Base-by-base conservation (phyloP, 345 rosid genomes). In the Chamaenerion angustifolium region DNA sequence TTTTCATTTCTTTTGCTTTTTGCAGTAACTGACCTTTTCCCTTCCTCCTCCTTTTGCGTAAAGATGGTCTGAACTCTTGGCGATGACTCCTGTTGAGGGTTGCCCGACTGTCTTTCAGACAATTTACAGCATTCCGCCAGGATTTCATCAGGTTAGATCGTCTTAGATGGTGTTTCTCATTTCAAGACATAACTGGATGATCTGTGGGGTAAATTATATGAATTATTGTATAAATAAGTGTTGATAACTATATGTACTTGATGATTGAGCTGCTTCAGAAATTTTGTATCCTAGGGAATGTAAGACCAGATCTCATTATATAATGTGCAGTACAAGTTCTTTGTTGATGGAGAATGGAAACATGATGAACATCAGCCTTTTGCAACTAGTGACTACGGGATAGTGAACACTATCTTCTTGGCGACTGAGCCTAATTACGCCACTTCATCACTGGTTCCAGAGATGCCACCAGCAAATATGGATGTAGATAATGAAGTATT, bases 291-390 rank as follows among this genome's bases (percentile, higher is more conserved):
- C 37, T 31, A 31, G 37, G 5, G 4, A 31, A 31, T 31, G 37
- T 31, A 31, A 31, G 8, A 31, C 10, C 37, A 31, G 37, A 31
- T 5, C 37, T 31, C 37, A 31, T 31, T 5, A 31, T 31, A 49
- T 45, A 35, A 31, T 27, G 7, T 65, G 75, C 86, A 93, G 99
- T 93, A 64, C 70, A 93, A 88, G 62, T 93, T 93, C 66, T 66
- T 44, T 61, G 88, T 93, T 48, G 99, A 93, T 73, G 96, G 82
- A 67, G 80, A 85, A 62, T 85, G 97, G 99, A 76, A 77, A 65
- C 80, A 88, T 18, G 99, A 88, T 73, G 92, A 85, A 63, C 80
- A 62, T 27, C 85, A 76, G 62, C 77, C 78, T 40, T 63, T 54
- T 67, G 79, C 82, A 45, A 68, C 43, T 10, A 74, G 82, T 45